Conservation (phyloP, 306 rosid genomes). For the Senna siamea region DNA sequence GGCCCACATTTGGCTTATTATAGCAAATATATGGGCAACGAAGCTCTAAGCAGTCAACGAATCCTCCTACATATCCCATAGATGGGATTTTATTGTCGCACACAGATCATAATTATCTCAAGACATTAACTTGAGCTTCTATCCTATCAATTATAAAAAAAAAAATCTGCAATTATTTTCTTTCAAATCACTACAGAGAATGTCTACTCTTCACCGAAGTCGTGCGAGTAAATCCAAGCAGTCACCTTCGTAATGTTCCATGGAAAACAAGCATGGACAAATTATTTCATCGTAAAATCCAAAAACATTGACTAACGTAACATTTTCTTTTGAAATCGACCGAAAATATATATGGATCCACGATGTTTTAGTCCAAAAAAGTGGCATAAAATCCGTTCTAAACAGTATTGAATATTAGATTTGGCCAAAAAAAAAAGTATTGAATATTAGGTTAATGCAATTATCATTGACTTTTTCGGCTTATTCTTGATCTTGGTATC, state of each 20-base stretch:
- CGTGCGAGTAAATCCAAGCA: slow-evolving; percentile 31
- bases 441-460: not conserved
- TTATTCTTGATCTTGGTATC: not conserved
- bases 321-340: slow-evolving; percentile 15
- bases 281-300: not conserved
- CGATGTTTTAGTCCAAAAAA: not conserved
- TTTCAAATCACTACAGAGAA: not conserved
- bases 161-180: slow-evolving; percentile 35
- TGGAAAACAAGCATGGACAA: slow-evolving; percentile 2
- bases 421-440: too few species aligned
- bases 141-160: not conserved
- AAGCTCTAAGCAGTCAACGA: not conserved
- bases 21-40: not conserved
- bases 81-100: not conserved
- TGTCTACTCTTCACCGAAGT: not conserved
- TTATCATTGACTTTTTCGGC: slow-evolving; percentile 30
- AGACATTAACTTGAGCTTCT: slow-evolving; percentile 5
- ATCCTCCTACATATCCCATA: slow-evolving; percentile 5
- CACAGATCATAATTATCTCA: not conserved
- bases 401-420: too few species aligned
- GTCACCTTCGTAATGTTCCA: slow-evolving; percentile 3
- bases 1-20: not conserved
- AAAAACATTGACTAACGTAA: too few species aligned
- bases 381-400: not conserved
- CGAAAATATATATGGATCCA: slow-evolving; percentile 28